Evolutionary conservation across 805 yeast genomes (phyloP).

Genomic region (Ascoidea rubescens): DNA sequence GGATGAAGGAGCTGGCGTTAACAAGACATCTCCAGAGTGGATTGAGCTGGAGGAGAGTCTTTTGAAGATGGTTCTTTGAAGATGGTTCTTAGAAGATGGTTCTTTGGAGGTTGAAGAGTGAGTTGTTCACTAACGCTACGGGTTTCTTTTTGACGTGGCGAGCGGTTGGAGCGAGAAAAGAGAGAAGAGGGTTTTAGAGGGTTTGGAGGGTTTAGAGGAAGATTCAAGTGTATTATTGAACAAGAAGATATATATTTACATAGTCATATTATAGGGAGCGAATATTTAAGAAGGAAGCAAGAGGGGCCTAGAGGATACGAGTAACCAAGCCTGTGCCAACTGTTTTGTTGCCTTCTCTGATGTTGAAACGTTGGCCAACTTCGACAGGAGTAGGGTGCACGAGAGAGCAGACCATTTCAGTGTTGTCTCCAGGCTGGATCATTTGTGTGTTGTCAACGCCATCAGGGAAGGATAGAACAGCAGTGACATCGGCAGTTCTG

Average conservation of each 20-base stretch:
- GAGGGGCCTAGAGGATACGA: slow-evolving; percentile 48
- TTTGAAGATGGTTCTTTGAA: too few relatives aligned
- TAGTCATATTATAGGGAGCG: background rate
- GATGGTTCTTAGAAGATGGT: too few relatives aligned
- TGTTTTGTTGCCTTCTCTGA: slow-evolving; percentile 99
- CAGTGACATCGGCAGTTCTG: slow-evolving; percentile 94
- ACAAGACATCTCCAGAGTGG: too few relatives aligned
- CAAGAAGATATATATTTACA: background rate
- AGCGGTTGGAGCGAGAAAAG: too few relatives aligned
- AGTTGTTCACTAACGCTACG: too few relatives aligned
- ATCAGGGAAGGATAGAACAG: slow-evolving; percentile 79
- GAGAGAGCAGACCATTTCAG: slow-evolving; percentile 87
- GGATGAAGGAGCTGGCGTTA: too few relatives aligned
- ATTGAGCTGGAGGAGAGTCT: too few relatives aligned
- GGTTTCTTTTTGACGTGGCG: too few relatives aligned
- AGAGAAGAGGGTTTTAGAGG: too few relatives aligned
- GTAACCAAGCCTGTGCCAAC: slow-evolving; percentile 98
- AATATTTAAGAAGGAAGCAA: slow-evolving; percentile 15
- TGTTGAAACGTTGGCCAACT: slow-evolving; percentile 95
- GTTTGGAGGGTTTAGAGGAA: too few relatives aligned
- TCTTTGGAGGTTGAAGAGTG: too few relatives aligned
- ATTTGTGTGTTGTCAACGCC: slow-evolving; percentile 74
- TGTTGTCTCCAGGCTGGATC: slow-evolving; percentile 97
- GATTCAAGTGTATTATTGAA: too few relatives aligned
- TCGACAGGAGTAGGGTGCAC: slow-evolving; percentile 88